A percentile compares a stretch with the other conserved stretches of the same genome.
These are phyloP conservation scores for Aaosphaeria arxii DNA, from an alignment of 2,329 filamentous ascomycete genomes.

Conservation along the genomic window DNA sequence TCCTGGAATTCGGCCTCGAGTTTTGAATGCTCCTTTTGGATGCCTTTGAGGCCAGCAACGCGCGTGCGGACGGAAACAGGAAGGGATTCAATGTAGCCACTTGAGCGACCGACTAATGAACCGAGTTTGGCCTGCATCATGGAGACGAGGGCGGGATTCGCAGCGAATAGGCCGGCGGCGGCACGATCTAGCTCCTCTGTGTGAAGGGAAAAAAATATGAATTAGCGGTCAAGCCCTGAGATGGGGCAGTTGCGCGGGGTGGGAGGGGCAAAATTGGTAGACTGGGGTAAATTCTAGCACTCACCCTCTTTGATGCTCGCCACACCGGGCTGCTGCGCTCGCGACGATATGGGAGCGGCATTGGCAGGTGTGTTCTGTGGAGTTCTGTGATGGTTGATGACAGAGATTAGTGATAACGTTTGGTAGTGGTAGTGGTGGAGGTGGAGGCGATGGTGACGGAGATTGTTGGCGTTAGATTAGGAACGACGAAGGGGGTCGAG, in stretches of 20 bases:
- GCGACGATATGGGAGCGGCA: conserved; percentile 95
- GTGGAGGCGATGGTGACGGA: conserved; percentile 15
- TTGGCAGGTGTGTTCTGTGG: conserved; percentile 96
- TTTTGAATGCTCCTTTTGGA: conserved; percentile 98
- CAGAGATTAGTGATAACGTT: conserved; percentile 20
- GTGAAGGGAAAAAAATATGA: conserved; percentile 21
- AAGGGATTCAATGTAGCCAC: conserved; percentile 96
- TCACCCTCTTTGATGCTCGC: conserved; percentile 96
- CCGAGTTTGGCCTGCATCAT: conserved; percentile 98
- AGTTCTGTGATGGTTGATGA: conserved; percentile 61
- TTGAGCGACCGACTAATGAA: conserved; percentile 88
- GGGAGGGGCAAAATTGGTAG: conserved; percentile 22
- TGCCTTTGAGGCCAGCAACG: conserved; percentile 92
- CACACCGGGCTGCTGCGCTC: conserved; percentile 91
- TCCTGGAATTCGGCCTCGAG: conserved; percentile 98
- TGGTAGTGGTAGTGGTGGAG: conserved; percentile 8
- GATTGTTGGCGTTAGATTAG: conserved; percentile 16
- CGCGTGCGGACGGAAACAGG: conserved; percentile 85
- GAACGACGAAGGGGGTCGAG: conserved; percentile 60
- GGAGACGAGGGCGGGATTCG: conserved; percentile 89
- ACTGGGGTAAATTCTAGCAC: conserved; percentile 10
- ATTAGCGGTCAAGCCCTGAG: conserved; percentile 35
- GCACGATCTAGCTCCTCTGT: conserved; percentile 88
- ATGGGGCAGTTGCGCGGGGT: not conserved
- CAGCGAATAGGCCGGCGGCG: conserved; percentile 89